These are phyloP conservation scores for Thelonectria blattea DNA, from an alignment of 2,329 filamentous ascomycete genomes.

Conservation along the genomic window DNA sequence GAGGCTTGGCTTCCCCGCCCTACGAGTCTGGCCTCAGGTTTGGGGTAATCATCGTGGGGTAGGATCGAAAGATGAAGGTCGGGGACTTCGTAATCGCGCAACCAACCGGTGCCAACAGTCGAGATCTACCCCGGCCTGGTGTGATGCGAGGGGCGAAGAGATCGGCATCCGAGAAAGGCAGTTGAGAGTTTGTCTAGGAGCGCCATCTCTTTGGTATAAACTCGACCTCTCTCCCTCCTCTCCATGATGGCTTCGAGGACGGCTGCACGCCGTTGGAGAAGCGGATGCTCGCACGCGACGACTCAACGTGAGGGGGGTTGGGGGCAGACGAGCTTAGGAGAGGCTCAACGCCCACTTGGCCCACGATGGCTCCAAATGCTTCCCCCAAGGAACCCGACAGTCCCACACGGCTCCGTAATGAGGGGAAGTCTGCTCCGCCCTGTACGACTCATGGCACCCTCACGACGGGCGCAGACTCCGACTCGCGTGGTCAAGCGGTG, in stretches of 20 bases:
- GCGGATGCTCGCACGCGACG: not conserved
- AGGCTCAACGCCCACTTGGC: not conserved
- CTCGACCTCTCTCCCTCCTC: not conserved
- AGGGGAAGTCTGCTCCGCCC: not conserved
- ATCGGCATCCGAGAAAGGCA: constrained; percentile 1
- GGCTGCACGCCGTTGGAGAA: not conserved
- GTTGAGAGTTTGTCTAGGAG: not conserved
- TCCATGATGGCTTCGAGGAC: not conserved
- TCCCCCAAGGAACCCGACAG: not conserved
- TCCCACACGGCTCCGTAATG: not conserved
- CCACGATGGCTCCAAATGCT: not conserved
- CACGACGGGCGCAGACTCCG: not conserved
- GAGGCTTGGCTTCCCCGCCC: not conserved
- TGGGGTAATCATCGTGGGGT: constrained; percentile 9
- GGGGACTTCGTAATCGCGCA: not conserved
- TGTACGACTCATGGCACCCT: not conserved
- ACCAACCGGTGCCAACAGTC: not conserved
- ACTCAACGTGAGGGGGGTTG: not conserved
- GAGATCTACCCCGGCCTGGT: not conserved
- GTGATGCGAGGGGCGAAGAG: not conserved
- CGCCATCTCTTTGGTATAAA: not conserved
- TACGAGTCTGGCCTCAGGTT: not conserved
- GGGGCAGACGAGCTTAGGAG: not conserved
- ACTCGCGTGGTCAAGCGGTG: not conserved
- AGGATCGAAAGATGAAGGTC: not conserved